Evolutionary conservation across 179 eudicot species (phyloP).

Genomic region (Spinacia oleracea): DNA sequence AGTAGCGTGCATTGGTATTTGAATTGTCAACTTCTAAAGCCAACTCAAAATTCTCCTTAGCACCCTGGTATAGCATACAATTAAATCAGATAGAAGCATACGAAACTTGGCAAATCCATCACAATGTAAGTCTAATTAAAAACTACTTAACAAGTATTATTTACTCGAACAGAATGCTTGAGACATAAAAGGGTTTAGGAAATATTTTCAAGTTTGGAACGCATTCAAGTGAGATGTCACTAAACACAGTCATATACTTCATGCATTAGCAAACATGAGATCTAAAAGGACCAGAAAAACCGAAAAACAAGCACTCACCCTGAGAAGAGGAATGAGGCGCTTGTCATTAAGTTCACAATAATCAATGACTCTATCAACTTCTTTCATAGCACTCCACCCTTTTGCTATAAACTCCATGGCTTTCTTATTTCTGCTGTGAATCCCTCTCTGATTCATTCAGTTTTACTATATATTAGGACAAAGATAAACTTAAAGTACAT

Average conservation of each 20-base stretch:
- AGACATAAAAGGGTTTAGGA: background rate
- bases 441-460: slow-evolving; percentile 51
- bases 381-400: slow-evolving; percentile 94
- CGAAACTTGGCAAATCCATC: background rate
- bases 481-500: slow-evolving; percentile 1
- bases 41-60: slow-evolving; percentile 91
- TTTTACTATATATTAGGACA: background rate
- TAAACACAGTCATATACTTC: background rate
- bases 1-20: slow-evolving; percentile 68
- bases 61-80: slow-evolving; percentile 47
- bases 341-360: slow-evolving; percentile 73
- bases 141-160: background rate
- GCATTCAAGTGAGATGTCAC: background rate
- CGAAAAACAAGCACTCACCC: slow-evolving; percentile 43
- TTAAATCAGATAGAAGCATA: background rate
- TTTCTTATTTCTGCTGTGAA: slow-evolving; percentile 88
- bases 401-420: slow-evolving; percentile 87
- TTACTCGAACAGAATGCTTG: background rate
- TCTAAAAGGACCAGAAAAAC: background rate
- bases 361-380: slow-evolving; percentile 94
- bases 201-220: background rate
- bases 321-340: slow-evolving; percentile 81
- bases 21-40: slow-evolving; percentile 87
- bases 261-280: background rate
- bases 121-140: background rate